Base-by-base conservation (phyloP, 257 asterid genomes). In the Penstemon davidsonii region DNA sequence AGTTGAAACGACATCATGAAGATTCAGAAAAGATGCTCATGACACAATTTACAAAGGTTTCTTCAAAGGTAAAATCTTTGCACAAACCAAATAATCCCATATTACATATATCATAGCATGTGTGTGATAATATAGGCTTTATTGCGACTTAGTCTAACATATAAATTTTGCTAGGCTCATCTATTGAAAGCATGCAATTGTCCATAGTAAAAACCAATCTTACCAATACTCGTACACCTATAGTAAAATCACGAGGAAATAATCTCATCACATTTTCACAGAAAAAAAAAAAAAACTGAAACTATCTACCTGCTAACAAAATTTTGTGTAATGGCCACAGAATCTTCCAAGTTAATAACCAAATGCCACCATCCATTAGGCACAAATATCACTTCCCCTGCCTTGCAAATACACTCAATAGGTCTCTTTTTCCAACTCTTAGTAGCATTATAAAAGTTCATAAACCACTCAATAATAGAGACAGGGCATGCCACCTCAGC, bases 361-460 rank as follows among this genome's bases (percentile, higher is more conserved):
- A 93, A 80, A 88, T 94, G 97, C 97, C 99, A 94, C 99, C 99
- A 94, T 70, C 99, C 99, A 74, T 85, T 88, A 40, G 99, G 99
- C 71, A 91, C 97, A 72, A 90, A 94, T 36, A 94, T 80, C 44
- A 91, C 91, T 80, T 94, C 99, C 11, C 99, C 99, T 8, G 95
- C 97, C 77, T 79, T 90, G 73, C 99, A 94, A 62, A 94, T 79
- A 75, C 97, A 94, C 78, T 93, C 99, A 5, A 87, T 8, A 37
- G 97, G 96, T 76, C 83, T 87, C 75, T 78, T 93, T 54, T 80
- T 70, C 91, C 88, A 90, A 67, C 37, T 80, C 74, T 81, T 87
- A 10, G 96, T 84, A 73, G 83, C 83, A 33, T 55, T 78, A 62
- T 90, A 93, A 73, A 93, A 94, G 82, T 94, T 94, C 99, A 94